A percentile compares a stretch with the other conserved stretches of the same genome.
These are phyloP conservation scores for Pholiota molesta DNA, from an alignment of 768 basidiomycete genomes.

Conservation along the genomic window DNA sequence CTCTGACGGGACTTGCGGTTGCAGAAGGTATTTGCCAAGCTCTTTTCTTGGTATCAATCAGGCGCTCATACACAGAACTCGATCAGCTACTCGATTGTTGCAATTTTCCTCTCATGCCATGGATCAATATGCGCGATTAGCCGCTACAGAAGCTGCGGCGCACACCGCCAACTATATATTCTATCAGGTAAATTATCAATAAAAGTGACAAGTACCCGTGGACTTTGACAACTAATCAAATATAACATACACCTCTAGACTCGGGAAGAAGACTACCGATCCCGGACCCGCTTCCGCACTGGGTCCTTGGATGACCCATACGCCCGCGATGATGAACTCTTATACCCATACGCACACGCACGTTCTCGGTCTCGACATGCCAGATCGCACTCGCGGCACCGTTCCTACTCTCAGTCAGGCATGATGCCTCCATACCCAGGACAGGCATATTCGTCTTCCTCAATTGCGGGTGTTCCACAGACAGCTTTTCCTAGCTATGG, in stretches of 20 bases:
- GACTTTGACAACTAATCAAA: conserved; percentile 6
- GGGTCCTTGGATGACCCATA: conserved; percentile 40
- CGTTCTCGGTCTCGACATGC: conserved; percentile 34
- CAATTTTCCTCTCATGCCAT: conserved; percentile 46
- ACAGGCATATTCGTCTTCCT: conserved; percentile 24
- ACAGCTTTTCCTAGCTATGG: conserved; percentile 22
- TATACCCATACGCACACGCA: conserved; percentile 27
- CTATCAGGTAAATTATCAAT: conserved; percentile 41
- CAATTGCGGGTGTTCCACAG: conserved; percentile 19
- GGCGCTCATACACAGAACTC: conserved; percentile 11
- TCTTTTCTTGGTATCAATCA: conserved; percentile 2
- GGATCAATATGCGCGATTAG: conserved; percentile 49
- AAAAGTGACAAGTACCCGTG: conserved; percentile 4
- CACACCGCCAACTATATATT: conserved; percentile 67
- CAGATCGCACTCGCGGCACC: conserved; percentile 41
- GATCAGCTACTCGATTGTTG: conserved; percentile 58
- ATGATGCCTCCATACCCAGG: conserved; percentile 25
- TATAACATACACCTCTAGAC: conserved; percentile 26
- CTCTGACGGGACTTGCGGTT: conserved; percentile 65
- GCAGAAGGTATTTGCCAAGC: conserved; percentile 58
- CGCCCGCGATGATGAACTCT: conserved; percentile 38
- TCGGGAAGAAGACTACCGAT: conserved; percentile 40
- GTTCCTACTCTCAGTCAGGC: conserved; percentile 32
- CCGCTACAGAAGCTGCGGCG: conserved; percentile 67
- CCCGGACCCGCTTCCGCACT: conserved; percentile 32